Evolutionary conservation across 441 rosid species (phyloP).

Genomic region (Omphalea diandra): DNA sequence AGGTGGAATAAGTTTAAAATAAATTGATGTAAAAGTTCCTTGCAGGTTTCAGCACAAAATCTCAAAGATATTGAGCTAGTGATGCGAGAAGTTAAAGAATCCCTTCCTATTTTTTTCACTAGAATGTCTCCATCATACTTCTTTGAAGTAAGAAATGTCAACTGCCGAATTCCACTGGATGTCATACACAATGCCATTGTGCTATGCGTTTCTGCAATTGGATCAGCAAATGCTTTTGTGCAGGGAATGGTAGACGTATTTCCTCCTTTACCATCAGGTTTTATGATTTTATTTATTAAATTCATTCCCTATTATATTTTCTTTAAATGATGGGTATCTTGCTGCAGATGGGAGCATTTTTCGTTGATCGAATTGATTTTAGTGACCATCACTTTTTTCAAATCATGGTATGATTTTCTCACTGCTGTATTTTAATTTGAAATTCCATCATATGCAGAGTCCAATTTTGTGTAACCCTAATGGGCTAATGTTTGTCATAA

Average conservation of each 20-base stretch:
- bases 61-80: constrained; percentile 47
- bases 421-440: background rate
- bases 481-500: background rate
- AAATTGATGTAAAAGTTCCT: constrained; percentile 22
- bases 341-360: constrained; percentile 62
- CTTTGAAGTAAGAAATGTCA: constrained; percentile 46
- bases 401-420: constrained; percentile 38
- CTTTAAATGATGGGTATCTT: constrained; percentile 2
- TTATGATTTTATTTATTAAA: background rate
- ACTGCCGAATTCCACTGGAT: constrained; percentile 38
- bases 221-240: constrained; percentile 70
- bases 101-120: constrained; percentile 54
- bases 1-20: background rate
- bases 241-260: constrained; percentile 50
- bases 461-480: background rate
- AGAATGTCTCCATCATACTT: constrained; percentile 61
- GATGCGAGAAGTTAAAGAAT: constrained; percentile 47
- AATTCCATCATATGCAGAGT: background rate
- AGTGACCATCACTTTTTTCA: constrained; percentile 67
- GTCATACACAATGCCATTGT: constrained; percentile 35
- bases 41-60: constrained; percentile 50
- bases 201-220: constrained; percentile 76
- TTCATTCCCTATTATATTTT: background rate
- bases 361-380: constrained; percentile 65
- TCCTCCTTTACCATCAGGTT: background rate